phyloP scores from a whole-genome alignment of 148 eudicot species.

The Mesembryanthemum crystallinum region DNA sequence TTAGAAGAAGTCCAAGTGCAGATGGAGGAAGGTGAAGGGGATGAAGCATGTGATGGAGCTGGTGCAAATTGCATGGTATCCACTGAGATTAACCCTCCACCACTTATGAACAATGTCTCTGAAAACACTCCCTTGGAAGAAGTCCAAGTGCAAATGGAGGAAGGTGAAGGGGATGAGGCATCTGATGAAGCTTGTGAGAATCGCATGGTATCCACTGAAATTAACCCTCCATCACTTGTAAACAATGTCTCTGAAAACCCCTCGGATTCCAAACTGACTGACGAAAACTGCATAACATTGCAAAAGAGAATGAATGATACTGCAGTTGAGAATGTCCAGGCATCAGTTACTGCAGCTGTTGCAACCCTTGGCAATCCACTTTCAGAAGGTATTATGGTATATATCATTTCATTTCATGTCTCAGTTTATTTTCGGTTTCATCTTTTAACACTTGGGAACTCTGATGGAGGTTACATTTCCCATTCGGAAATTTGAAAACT shows the following conservation, averaged over 20 bases:
- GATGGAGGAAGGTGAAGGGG: conserved; percentile 5
- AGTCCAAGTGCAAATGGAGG: conserved; percentile 6
- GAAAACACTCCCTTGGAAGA: background rate
- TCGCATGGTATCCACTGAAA: background rate
- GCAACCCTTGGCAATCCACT: background rate
- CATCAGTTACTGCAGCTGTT: background rate
- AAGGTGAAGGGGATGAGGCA: background rate
- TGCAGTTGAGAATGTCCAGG: conserved; percentile 1
- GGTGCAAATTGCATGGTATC: background rate
- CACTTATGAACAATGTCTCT: background rate
- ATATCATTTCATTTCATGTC: background rate
- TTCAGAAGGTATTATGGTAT: conserved; percentile 1
- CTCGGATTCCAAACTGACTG: background rate
- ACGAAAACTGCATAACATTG: background rate
- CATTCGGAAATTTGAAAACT: too few relatives aligned
- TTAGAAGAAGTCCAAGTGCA: background rate
- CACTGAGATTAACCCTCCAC: background rate
- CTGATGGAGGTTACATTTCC: background rate
- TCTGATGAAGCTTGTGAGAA: background rate
- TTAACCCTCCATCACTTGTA: background rate
- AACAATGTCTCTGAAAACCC: background rate
- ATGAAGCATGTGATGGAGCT: background rate
- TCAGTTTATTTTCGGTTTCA: background rate
- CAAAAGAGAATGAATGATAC: conserved; percentile 3
- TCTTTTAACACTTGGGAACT: background rate